phyloP scores from a whole-genome alignment of 495 filamentous ascomycete species.

The Viridothelium virens region DNA sequence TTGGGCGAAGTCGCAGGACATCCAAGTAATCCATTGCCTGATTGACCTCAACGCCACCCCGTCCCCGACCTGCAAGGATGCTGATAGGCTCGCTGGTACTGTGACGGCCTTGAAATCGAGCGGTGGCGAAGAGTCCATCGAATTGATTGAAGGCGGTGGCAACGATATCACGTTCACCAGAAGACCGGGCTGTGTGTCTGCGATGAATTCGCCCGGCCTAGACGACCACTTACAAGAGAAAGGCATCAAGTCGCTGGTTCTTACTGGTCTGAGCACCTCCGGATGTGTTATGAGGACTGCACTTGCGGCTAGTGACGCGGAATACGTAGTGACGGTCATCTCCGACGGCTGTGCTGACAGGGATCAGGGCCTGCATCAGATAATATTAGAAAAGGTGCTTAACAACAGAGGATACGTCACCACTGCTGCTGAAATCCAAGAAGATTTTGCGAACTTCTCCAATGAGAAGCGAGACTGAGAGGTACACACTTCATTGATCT shows the following conservation, averaged over 20 bases:
- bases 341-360: slow-evolving; percentile 31
- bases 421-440: slow-evolving; percentile 20
- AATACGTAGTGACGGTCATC: slow-evolving; percentile 30
- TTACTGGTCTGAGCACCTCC: slow-evolving; percentile 30
- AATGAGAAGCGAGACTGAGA: neutral
- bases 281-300: slow-evolving; percentile 33
- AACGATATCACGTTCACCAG: slow-evolving; percentile 28
- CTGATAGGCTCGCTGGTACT: slow-evolving; percentile 11
- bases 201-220: slow-evolving; percentile 30
- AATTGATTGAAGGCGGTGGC: slow-evolving; percentile 17
- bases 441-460: neutral
- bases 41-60: slow-evolving; percentile 24
- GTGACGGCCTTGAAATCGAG: slow-evolving; percentile 16
- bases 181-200: slow-evolving; percentile 27
- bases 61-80: slow-evolving; percentile 29
- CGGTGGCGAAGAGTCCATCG: slow-evolving; percentile 24
- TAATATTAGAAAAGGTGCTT: slow-evolving; percentile 25
- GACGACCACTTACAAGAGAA: slow-evolving; percentile 27
- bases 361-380: slow-evolving; percentile 27
- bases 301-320: slow-evolving; percentile 24
- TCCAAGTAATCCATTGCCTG: slow-evolving; percentile 33
- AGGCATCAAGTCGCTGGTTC: slow-evolving; percentile 28
- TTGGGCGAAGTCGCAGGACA: slow-evolving; percentile 30
- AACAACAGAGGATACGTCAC: slow-evolving; percentile 19
- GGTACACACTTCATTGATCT: no score